Evolutionary conservation across 2,329 filamentous ascomycete genomes (phyloP), one percentile per base, ranked within the genome.

Genomic region (Delphinella strobiligena): DNA sequence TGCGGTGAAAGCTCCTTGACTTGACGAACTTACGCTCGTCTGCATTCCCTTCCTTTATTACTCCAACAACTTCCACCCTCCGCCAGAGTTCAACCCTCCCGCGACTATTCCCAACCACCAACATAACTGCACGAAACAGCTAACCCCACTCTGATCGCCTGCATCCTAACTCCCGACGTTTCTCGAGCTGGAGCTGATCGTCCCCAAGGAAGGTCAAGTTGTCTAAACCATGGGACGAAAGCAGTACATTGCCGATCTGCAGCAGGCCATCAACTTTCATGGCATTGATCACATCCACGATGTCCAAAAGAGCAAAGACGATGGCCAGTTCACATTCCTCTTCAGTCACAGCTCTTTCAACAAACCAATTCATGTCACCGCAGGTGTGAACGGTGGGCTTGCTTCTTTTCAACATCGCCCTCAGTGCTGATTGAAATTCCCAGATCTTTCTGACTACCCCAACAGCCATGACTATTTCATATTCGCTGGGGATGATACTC

Each of bases 241-340:
- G 51, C 69, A 72, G 27, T 88, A 83, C 56, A 66, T 76, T 35
- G 62, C 66, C 37, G 80, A 88, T 54, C 61, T 67, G 51, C 62
- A 55, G 19, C 59, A 61, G 32, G 66, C 60, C 22, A 17, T 22
- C 40, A 19, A 19, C 19, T 32, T 58, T 5, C 44, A 51, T 11
- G 51, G 54, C 31, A 52, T 59, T 15, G 50, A 50, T 1, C 61
- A 68, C 36, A 64, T 91, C 35, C 61, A 61, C 35, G 54, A 66
- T 24, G 61, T 93, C 17, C 61, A 62, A 24, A 62, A 65, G 27
- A 81, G 81, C 12, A 75, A 78, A 4, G 79, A 82, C 22, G 81
- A 89, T 56, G 83, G 82, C 37, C 75, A 82, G 41, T 67, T 93
- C 41, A 69, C 69, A 11, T 81, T 89, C 54, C 65, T 59, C 4